Evolutionary conservation across 495 filamentous ascomycete genomes (phyloP).

Genomic region (Astrothelium subdiscretum): DNA sequence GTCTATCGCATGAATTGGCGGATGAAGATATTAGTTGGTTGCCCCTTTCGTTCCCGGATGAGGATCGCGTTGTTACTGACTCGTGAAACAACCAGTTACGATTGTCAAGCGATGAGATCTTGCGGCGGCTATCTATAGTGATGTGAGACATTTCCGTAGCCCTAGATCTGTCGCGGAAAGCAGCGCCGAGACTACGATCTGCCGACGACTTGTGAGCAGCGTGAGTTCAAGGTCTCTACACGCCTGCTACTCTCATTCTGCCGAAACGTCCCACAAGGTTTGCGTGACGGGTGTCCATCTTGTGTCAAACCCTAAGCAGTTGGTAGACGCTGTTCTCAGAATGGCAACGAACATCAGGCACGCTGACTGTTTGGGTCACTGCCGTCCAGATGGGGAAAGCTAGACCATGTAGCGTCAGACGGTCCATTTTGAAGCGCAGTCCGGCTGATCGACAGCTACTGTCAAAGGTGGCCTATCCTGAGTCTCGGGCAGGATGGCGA

Average conservation of each 20-base stretch:
- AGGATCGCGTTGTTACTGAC: background rate
- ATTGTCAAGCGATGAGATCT: slow-evolving; percentile 77
- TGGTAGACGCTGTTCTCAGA: background rate
- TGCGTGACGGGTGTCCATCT: background rate
- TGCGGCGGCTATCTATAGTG: background rate
- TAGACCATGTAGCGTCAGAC: background rate
- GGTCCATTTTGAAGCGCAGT: background rate
- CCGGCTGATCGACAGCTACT: background rate
- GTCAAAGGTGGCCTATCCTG: background rate
- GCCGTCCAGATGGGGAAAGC: background rate
- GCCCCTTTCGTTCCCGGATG: background rate
- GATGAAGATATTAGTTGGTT: slow-evolving; percentile 75
- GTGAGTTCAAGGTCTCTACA: background rate
- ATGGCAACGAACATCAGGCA: background rate
- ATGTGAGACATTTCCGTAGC: background rate
- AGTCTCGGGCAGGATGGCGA: background rate
- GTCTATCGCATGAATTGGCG: slow-evolving; percentile 77
- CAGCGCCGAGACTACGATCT: background rate
- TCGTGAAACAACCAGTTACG: slow-evolving; percentile 49
- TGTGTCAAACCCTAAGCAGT: background rate
- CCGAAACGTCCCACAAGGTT: background rate
- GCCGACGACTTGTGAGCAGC: slow-evolving; percentile 2
- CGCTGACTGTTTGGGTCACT: background rate
- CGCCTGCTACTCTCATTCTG: background rate
- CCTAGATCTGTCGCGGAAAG: background rate